These are phyloP conservation scores for Aspergillus persii DNA, from an alignment of 2,329 filamentous ascomycete species.

Conservation along the genomic window DNA sequence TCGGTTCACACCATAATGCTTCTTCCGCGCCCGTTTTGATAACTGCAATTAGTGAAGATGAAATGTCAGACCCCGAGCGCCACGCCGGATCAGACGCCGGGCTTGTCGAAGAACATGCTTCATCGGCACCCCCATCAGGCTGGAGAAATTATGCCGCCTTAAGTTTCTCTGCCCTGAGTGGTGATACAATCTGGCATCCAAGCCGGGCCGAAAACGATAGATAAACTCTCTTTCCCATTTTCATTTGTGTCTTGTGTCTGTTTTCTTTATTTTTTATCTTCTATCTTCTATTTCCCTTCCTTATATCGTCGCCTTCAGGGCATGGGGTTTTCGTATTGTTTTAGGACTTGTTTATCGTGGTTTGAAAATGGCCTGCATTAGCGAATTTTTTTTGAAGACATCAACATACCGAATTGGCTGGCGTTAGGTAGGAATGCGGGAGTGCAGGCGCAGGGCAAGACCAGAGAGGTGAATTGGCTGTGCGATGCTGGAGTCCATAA, in stretches of 20 bases:
- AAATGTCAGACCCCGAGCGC: conserved; percentile 44
- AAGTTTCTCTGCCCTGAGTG: conserved; percentile 46
- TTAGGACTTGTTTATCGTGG: conserved; percentile 9
- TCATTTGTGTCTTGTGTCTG: conserved; percentile 6
- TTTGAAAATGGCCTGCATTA: conserved; percentile 31
- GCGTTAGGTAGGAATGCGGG: conserved; percentile 27
- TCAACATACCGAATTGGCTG: conserved; percentile 18
- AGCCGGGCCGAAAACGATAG: conserved; percentile 38
- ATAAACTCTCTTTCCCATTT: conserved; percentile 21
- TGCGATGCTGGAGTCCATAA: not conserved
- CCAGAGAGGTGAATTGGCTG: conserved; percentile 9
- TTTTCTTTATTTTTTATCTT: conserved; percentile 4
- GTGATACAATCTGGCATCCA: conserved; percentile 47
- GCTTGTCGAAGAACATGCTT: conserved; percentile 32
- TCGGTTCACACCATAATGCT: conserved; percentile 46
- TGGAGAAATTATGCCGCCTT: conserved; percentile 46
- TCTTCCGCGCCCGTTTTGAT: conserved; percentile 53
- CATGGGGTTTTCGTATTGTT: conserved; percentile 16
- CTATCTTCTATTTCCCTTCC: not conserved
- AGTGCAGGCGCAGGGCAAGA: conserved; percentile 15
- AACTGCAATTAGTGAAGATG: conserved; percentile 32
- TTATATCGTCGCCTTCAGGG: not conserved
- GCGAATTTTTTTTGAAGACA: conserved; percentile 26
- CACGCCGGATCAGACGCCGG: conserved; percentile 34
- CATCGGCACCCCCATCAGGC: conserved; percentile 34